Evolutionary conservation across 352 stramenopile species (phyloP).

Genomic region (Phytophthora tubulina): DNA sequence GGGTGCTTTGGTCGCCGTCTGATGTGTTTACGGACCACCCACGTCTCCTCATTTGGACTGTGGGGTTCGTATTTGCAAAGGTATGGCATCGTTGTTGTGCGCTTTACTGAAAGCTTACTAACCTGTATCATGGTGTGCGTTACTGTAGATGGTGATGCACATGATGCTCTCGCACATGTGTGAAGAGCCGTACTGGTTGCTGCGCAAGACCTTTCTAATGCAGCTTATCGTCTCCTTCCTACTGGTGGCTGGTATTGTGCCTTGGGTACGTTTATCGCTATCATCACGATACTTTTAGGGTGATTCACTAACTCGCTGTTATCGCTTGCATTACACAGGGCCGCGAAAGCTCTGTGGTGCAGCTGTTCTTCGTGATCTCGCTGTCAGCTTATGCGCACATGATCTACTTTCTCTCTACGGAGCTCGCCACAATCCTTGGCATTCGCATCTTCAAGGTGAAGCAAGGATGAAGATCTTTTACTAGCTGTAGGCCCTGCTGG

Average conservation of each 20-base stretch:
- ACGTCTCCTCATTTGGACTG: conserved; percentile 88
- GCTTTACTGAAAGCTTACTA: not conserved
- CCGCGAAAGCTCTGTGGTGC: conserved; percentile 70
- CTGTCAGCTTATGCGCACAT: conserved; percentile 80
- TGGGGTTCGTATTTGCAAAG: conserved; percentile 86
- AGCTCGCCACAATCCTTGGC: conserved; percentile 77
- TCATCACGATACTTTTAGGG: not conserved
- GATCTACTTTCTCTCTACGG: conserved; percentile 83
- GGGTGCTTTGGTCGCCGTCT: conserved; percentile 81
- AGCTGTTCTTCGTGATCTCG: conserved; percentile 85
- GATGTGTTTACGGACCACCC: conserved; percentile 87
- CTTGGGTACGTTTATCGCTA: conserved; percentile 59
- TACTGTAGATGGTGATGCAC: conserved; percentile 87
- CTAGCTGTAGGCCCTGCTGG: not conserved
- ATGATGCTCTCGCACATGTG: conserved; percentile 92
- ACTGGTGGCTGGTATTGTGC: conserved; percentile 76
- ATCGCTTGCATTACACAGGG: conserved; percentile 43
- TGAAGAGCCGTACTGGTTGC: conserved; percentile 86
- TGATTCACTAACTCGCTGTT: conserved; percentile 7
- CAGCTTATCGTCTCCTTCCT: conserved; percentile 71
- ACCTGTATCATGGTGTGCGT: not conserved
- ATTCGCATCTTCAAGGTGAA: conserved; percentile 90
- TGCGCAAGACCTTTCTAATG: conserved; percentile 85
- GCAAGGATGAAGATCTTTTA: conserved; percentile 40
- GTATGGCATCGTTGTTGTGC: conserved; percentile 32